Evolutionary conservation across 768 basidiomycete genomes (phyloP), one percentile per base, ranked within the genome.

Genomic region (Boletus rubroflammeus): DNA sequence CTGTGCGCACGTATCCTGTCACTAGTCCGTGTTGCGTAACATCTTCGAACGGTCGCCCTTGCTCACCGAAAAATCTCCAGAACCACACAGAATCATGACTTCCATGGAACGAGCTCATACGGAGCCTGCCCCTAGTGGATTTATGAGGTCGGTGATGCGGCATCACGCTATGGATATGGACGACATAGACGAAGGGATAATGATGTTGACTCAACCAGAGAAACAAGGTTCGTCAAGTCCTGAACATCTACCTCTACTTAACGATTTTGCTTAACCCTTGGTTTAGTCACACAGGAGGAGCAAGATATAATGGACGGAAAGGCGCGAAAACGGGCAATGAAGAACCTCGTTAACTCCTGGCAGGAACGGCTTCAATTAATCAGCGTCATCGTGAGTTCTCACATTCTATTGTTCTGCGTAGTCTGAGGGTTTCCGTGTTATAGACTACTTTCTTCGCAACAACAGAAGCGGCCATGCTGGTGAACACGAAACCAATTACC

Each of bases 391-490:
- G 83, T 82, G 43, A 61, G 81, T 70, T 26, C 28, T 51, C n/a
- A 0, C 14, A 19, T 25, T 21, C 10, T 28, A 14, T 19, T 29
- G 6, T 25, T 42, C 34, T 35, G 26, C 39, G 10, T 28, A 29
- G 26, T 52, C 31, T 51, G 28, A 57, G 13, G 5, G 8, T 38
- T 17, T 48, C 15, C 7, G n/a, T 47, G 17, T 39, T 31, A 15
- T 53, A 84, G 82, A 81, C 82, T 0, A 84, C 82, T 0, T 84
- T 84, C 65, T 84, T 84, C 51, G 83, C 82, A 1, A 77, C 82
- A 0, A 79, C 75, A 19, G 82, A 84, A 63, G 78, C 80, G 0
- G 78, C 76, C 23, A 68, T 84, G 64, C 68, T 84, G 8, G 73
- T 75, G 25, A 78, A 72, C 53, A 67, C 79, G 0, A 72, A 73